Base-by-base conservation (phyloP, 768 basidiomycete species). In the Pulveroboletus frians region DNA sequence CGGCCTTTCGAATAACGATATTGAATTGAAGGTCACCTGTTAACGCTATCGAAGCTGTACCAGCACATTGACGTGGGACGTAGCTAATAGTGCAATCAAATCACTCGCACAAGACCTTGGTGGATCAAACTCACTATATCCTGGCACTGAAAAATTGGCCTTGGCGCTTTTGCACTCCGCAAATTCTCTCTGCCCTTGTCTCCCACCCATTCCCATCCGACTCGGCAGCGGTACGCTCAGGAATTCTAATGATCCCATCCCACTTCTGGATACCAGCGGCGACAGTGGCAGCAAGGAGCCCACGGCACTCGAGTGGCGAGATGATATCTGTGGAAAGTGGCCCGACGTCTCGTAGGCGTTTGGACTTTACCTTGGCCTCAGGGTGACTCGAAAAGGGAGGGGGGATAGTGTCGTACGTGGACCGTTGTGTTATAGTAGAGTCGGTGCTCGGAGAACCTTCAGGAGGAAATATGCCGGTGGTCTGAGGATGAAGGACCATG, bases 1-100 rank as follows among this genome's bases (percentile, higher is more conserved):
- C 85, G 34, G 69, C 67, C 18, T 54, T 59, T 29, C 71, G 70
- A 2, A 79, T 51, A 36, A 74, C 66, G 42, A 68, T 64, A 36
- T 68, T 63, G 59, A 84, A 83, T 21, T 71, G 70, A 0, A 41
- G 36, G 57, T 84, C 81, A 9, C 84, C 85, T 2, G 84, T 87
- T 18, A 78, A 56, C 11, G 70, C 55, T 30, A 87, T 65, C 23
- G 78, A 64, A 0, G 79, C 78, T 0, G 82, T 74, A 15, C 79
- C 80, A 7, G 69, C 69, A 36, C 56, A 65, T 31, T 46, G 53
- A 32, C 45, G 52, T 14, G 64, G 60, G 8, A 60, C 60, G 29
- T 47, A 56, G 38, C 63, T 65, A 41, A 35, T 7, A 13, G 39
- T 45, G 18, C 34, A 11, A 29, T 43, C 15, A 20, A 43, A 34